Conservation (phyloP, 331 rosid species). For the Rosa hybrid region DNA sequence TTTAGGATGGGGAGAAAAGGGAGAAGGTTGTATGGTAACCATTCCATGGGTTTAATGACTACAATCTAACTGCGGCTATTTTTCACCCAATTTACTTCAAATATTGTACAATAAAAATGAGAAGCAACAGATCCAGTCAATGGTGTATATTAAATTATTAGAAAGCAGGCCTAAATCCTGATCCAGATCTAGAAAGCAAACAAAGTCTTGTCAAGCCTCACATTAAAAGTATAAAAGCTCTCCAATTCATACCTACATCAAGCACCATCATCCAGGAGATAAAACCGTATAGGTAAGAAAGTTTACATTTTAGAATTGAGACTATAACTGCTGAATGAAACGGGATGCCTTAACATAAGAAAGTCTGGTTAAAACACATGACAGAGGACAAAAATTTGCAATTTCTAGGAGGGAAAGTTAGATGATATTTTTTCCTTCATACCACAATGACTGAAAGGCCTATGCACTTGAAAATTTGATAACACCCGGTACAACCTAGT, state of each 20-base stretch:
- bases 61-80: neutral
- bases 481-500: neutral
- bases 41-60: neutral
- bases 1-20: neutral
- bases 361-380: neutral
- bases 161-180: neutral
- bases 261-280: neutral
- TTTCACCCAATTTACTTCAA: neutral
- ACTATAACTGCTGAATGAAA: neutral
- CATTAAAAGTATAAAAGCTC: neutral
- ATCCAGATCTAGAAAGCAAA: neutral
- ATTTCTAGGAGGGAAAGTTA: neutral
- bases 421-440: neutral
- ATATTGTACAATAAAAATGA: neutral
- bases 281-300: neutral
- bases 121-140: neutral
- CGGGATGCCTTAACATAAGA: neutral
- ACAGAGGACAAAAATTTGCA: neutral
- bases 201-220: neutral
- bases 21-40: neutral
- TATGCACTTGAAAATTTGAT: neutral
- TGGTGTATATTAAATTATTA: neutral
- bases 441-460: neutral
- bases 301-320: neutral
- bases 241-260: neutral